A percentile compares a stretch with the other conserved stretches of the same genome.
These are phyloP conservation scores for Salix udensis DNA, from an alignment of 345 rosid species.

Conservation along the genomic window DNA sequence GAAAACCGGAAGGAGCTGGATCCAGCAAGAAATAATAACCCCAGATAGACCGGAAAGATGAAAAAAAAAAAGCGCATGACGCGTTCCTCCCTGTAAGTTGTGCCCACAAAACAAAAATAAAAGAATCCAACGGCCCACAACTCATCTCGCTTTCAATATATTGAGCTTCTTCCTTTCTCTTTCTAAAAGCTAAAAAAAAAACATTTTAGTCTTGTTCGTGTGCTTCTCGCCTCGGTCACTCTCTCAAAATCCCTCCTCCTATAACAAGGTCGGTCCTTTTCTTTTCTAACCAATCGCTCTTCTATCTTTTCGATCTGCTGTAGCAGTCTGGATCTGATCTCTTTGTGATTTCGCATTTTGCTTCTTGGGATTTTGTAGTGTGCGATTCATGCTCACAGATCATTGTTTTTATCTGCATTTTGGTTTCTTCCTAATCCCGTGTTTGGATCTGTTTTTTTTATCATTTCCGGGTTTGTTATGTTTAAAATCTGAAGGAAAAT, in stretches of 20 bases:
- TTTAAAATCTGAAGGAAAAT: not conserved
- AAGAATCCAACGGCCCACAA: constrained; percentile 24
- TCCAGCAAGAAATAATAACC: constrained; percentile 1
- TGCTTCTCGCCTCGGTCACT: not conserved
- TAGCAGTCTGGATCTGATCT: not conserved
- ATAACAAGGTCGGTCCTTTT: not conserved
- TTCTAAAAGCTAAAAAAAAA: not conserved
- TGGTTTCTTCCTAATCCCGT: not conserved
- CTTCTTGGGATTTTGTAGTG: not conserved
- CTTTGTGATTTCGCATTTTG: not conserved
- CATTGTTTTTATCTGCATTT: not conserved
- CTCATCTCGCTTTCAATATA: constrained; percentile 7
- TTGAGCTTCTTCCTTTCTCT: no score
- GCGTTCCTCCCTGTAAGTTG: constrained; percentile 17
- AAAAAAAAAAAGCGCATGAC: constrained; percentile 8
- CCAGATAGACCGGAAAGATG: not conserved
- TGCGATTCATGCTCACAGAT: not conserved
- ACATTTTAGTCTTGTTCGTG: not conserved
- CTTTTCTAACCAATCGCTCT: not conserved
- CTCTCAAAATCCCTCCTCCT: not conserved
- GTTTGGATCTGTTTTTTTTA: not conserved
- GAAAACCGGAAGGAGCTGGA: constrained; percentile 17
- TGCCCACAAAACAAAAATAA: constrained; percentile 4
- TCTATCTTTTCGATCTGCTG: not conserved
- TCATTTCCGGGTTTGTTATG: not conserved